phyloP scores from a whole-genome alignment of 1,139 yeast genomes.

The Zhuliangozyma parablackwelliae region DNA sequence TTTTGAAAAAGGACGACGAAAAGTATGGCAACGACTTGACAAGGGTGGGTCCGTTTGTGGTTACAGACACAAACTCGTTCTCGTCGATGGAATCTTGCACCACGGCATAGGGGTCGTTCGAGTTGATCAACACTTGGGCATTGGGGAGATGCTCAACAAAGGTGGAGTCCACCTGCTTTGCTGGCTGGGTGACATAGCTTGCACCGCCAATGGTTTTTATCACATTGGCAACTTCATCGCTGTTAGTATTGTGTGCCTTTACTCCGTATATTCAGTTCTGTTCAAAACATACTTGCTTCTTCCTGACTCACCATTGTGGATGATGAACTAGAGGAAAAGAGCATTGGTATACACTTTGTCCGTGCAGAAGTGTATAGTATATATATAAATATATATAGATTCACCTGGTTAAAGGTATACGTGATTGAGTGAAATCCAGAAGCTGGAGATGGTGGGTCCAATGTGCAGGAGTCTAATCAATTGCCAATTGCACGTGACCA shows the following conservation, averaged over 20 bases:
- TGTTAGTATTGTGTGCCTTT: background rate
- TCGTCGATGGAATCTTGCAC: slow-evolving; percentile 22
- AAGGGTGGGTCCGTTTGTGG: slow-evolving; percentile 51
- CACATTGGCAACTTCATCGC: slow-evolving; percentile 13
- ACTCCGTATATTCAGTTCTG: too few relatives aligned
- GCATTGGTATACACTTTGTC: too few relatives aligned
- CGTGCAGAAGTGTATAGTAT: too few relatives aligned
- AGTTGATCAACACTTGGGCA: slow-evolving; percentile 34
- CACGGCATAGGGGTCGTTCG: slow-evolving; percentile 52
- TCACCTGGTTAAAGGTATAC: too few relatives aligned
- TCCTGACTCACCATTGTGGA: slow-evolving; percentile 12
- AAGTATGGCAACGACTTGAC: slow-evolving; percentile 53
- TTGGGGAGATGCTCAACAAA: slow-evolving; percentile 21
- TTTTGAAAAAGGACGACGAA: slow-evolving; percentile 34
- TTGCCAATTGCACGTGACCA: too few relatives aligned
- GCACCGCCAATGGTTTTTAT: slow-evolving; percentile 23
- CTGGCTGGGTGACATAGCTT: slow-evolving; percentile 41
- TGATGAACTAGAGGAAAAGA: too few relatives aligned
- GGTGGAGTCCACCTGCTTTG: slow-evolving; percentile 39
- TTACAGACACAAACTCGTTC: slow-evolving; percentile 40
- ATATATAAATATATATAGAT: too few relatives aligned
- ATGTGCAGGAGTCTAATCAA: too few relatives aligned
- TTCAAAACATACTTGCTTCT: slow-evolving; percentile 5
- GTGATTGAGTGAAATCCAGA: too few relatives aligned
- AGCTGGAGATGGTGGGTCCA: too few relatives aligned